Evolutionary conservation across 2,329 filamentous ascomycete species (phyloP).

Genomic region (Arthrobotrys pseudoclavata): DNA sequence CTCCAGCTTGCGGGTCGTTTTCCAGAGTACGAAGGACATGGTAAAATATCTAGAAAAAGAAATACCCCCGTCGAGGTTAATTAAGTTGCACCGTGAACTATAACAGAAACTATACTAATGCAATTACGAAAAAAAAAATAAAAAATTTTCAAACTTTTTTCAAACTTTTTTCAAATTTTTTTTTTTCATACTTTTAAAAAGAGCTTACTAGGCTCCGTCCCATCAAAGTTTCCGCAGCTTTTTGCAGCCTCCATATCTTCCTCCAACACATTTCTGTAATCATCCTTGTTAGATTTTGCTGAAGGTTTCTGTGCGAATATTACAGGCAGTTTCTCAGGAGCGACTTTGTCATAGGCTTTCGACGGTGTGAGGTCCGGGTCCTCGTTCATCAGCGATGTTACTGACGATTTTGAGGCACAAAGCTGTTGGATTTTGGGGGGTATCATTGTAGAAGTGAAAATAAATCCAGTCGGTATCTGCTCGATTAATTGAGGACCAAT

Average conservation of each 20-base stretch:
- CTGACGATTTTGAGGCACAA: conserved; percentile 26
- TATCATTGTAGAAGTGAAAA: conserved; percentile 19
- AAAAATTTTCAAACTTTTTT: too few relatives aligned
- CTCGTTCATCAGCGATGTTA: conserved; percentile 52
- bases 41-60: conserved; percentile 72
- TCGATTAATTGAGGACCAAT: too few relatives aligned
- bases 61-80: neutral
- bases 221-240: conserved; percentile 77
- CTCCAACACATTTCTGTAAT: conserved; percentile 51
- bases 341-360: conserved; percentile 47
- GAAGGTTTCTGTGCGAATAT: conserved; percentile 42
- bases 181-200: conserved; percentile 72
- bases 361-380: conserved; percentile 34
- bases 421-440: conserved; percentile 28
- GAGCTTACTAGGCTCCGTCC: conserved; percentile 74
- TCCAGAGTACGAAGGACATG: conserved; percentile 74
- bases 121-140: neutral
- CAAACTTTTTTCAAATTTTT: too few relatives aligned
- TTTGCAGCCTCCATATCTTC: conserved; percentile 71
- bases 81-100: neutral
- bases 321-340: conserved; percentile 23
- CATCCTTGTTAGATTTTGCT: conserved; percentile 33
- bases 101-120: neutral
- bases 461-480: neutral
- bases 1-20: conserved; percentile 69